phyloP scores from a whole-genome alignment of 1,139 yeast species.

The Debaryomyces fabryi region DNA sequence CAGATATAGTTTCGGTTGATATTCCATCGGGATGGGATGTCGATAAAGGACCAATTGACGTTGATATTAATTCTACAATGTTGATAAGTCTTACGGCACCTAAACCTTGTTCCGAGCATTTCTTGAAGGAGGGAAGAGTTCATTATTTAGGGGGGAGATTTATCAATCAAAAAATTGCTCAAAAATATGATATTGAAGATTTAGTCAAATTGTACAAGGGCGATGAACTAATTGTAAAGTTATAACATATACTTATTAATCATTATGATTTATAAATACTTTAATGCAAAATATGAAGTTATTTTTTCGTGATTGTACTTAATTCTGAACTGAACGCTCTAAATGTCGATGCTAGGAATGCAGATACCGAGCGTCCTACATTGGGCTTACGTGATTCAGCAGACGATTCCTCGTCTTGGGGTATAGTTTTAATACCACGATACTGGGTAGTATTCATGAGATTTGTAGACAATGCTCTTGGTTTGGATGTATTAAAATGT shows the following conservation, averaged over 20 bases:
- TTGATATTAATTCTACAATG: slow-evolving; percentile 59
- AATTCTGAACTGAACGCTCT: background rate
- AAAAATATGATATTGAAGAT: slow-evolving; percentile 67
- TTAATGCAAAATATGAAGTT: background rate
- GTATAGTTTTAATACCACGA: background rate
- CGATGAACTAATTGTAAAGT: slow-evolving; percentile 42
- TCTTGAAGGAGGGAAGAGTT: slow-evolving; percentile 31
- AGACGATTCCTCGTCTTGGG: background rate
- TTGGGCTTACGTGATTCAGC: background rate
- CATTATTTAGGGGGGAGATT: slow-evolving; percentile 95
- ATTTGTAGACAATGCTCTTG: slow-evolving; percentile 1
- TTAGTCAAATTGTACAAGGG: slow-evolving; percentile 33
- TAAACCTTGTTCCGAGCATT: slow-evolving; percentile 72
- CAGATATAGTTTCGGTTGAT: slow-evolving; percentile 80
- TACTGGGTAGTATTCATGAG: background rate
- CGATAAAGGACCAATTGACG: slow-evolving; percentile 69
- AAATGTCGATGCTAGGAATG: background rate
- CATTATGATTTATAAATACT: background rate
- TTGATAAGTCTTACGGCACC: slow-evolving; percentile 91
- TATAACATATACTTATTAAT: slow-evolving; percentile 14
- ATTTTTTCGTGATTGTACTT: background rate
- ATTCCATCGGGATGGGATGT: slow-evolving; percentile 98
- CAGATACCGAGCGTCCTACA: background rate
- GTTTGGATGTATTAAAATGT: background rate
- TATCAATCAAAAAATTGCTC: slow-evolving; percentile 64